Conservation (phyloP, 257 asterid genomes). For the Nicotiana tabacum region DNA sequence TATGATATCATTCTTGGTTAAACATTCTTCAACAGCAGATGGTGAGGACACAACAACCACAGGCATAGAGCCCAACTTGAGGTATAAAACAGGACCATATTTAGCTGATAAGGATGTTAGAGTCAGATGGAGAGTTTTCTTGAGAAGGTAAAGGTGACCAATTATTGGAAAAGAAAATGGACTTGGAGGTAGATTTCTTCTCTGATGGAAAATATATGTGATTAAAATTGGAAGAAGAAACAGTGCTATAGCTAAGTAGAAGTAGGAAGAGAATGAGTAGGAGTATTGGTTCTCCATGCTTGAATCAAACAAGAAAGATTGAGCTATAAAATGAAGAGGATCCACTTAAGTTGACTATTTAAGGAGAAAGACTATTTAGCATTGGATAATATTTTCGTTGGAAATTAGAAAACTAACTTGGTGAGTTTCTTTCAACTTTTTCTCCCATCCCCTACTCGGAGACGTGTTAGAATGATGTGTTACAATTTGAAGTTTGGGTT, state of each 20-base stretch:
- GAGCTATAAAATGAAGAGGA: neutral
- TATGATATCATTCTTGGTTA: conserved; percentile 30
- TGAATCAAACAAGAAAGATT: conserved; percentile 11
- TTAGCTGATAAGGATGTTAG: conserved; percentile 21
- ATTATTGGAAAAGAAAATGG: conserved; percentile 43
- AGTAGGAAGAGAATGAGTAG: neutral
- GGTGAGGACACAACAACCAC: conserved; percentile 47
- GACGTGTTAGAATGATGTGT: no score
- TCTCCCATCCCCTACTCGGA: no score
- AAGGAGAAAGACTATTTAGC: neutral
- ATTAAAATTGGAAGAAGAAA: conserved; percentile 14
- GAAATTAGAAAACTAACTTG: neutral
- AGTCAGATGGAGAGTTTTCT: neutral
- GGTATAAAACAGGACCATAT: conserved; percentile 41
- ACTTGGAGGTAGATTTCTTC: conserved; percentile 35
- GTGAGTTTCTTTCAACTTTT: no score
- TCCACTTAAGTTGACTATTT: neutral
- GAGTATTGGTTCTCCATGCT: neutral
- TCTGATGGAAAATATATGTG: conserved; percentile 3
- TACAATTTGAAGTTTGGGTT: no score
- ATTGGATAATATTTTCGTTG: neutral
- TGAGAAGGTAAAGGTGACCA: conserved; percentile 4
- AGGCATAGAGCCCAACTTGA: conserved; percentile 33
- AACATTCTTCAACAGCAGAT: conserved; percentile 21
- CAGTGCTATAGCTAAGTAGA: neutral